Evolutionary conservation across 1,284 basidiomycete species (phyloP).

Genomic region (Malassezia nana): DNA sequence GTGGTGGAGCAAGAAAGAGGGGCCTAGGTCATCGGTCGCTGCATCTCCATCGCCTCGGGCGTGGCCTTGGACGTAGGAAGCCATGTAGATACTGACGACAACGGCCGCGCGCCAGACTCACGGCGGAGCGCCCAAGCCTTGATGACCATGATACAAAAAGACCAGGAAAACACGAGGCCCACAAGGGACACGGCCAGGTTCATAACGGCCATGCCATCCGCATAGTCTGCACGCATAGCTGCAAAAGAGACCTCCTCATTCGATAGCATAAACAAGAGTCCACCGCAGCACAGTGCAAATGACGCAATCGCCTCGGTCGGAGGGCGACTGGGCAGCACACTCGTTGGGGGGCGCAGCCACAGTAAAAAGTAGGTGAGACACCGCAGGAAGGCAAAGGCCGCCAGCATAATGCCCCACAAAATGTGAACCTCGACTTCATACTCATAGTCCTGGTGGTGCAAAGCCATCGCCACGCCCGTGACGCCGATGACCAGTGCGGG

Average conservation of each 20-base stretch:
- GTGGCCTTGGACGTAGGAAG: neutral
- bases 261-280: conserved; percentile 80
- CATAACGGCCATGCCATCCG: conserved; percentile 57
- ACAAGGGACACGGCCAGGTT: conserved; percentile 39
- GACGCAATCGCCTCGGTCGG: conserved; percentile 82
- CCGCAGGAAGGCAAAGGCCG: conserved; percentile 65
- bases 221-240: conserved; percentile 79
- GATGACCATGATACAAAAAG: conserved; percentile 32
- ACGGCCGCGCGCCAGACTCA: conserved; percentile 9
- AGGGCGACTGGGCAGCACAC: conserved; percentile 72
- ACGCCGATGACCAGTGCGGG: conserved; percentile 69
- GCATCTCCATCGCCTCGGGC: neutral
- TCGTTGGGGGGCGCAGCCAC: conserved; percentile 59
- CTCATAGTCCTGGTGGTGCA: conserved; percentile 77
- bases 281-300: conserved; percentile 77
- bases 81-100: neutral
- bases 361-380: conserved; percentile 88
- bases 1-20: neutral
- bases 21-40: neutral
- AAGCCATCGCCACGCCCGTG: conserved; percentile 90
- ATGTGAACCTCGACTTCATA: conserved; percentile 74
- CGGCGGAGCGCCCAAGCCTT: conserved; percentile 37
- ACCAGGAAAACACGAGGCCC: conserved; percentile 35
- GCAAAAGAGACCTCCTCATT: conserved; percentile 81
- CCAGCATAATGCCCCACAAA: conserved; percentile 86